These are phyloP conservation scores for Saccharomyces hybrid DNA, from an alignment of 1,139 yeast species.

Conservation along the genomic window DNA sequence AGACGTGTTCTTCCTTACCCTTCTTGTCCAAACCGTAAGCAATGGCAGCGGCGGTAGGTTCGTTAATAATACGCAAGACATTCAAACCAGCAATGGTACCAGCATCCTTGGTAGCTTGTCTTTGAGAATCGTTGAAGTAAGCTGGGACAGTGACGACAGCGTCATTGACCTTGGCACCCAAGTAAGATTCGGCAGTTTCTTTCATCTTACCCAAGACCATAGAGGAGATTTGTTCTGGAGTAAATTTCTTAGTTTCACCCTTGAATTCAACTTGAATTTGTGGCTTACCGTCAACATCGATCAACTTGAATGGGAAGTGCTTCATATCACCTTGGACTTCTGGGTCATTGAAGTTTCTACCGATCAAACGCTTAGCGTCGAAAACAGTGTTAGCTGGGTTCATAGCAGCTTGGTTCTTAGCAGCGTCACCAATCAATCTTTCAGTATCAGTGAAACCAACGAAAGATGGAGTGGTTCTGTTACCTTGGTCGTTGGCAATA, in stretches of 20 bases:
- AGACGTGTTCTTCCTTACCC: slow-evolving; percentile 79
- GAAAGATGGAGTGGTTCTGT: slow-evolving; percentile 98
- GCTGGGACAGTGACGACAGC: slow-evolving; percentile 98
- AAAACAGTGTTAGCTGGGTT: slow-evolving; percentile 96
- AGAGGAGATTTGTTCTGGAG: slow-evolving; percentile 96
- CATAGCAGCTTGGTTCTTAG: slow-evolving; percentile 98
- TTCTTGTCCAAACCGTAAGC: slow-evolving; percentile 97
- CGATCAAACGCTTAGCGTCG: slow-evolving; percentile 97
- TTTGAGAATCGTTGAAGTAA: slow-evolving; percentile 96
- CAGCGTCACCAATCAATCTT: slow-evolving; percentile 98
- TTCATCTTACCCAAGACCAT: slow-evolving; percentile 97
- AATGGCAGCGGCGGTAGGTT: slow-evolving; percentile 98
- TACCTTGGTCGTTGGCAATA: slow-evolving; percentile 99
- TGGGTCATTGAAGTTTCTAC: slow-evolving; percentile 86
- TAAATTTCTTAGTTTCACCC: slow-evolving; percentile 88
- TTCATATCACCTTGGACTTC: slow-evolving; percentile 94
- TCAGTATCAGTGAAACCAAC: slow-evolving; percentile 97
- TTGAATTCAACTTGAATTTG: slow-evolving; percentile 90
- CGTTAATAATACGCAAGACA: slow-evolving; percentile 95
- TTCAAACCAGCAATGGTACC: slow-evolving; percentile 97
- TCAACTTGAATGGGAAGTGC: slow-evolving; percentile 95
- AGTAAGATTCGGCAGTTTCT: slow-evolving; percentile 95
- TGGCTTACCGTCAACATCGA: slow-evolving; percentile 85
- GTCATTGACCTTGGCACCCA: slow-evolving; percentile 86
- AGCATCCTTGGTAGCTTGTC: slow-evolving; percentile 99